Percentiles rank a stretch among this genome's conserved stretches.
These are phyloP conservation scores for Rhododendron molle DNA, from an alignment of 148 eudicot genomes.

Conservation along the genomic window DNA sequence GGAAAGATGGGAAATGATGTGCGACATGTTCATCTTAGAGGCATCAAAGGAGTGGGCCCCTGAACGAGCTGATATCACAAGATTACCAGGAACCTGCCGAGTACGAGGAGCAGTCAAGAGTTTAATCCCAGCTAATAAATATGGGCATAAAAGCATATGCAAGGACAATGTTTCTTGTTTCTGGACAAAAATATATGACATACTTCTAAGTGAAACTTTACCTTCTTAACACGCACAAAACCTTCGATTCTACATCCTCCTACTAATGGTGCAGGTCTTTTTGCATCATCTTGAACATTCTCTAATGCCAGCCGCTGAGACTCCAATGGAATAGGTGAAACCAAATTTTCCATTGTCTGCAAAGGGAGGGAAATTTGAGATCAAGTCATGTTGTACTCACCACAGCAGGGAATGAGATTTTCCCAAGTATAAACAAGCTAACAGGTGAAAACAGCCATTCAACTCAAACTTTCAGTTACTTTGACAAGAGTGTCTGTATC, in stretches of 20 bases:
- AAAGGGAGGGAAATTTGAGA: slow-evolving; percentile 18
- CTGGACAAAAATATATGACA: neutral
- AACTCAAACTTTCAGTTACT: slow-evolving; percentile 31
- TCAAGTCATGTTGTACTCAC: slow-evolving; percentile 1
- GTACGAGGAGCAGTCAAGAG: neutral
- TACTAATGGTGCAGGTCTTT: slow-evolving; percentile 73
- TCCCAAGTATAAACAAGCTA: neutral
- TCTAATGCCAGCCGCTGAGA: slow-evolving; percentile 43
- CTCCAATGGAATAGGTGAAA: slow-evolving; percentile 55
- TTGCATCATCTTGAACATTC: slow-evolving; percentile 35
- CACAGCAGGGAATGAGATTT: neutral
- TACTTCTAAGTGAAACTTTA: slow-evolving; percentile 14
- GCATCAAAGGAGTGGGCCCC: slow-evolving; percentile 96
- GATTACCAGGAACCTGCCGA: slow-evolving; percentile 92
- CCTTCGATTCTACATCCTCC: slow-evolving; percentile 99
- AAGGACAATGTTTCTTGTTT: neutral
- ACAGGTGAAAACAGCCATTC: neutral
- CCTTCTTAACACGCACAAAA: slow-evolving; percentile 95
- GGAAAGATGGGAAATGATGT: slow-evolving; percentile 59
- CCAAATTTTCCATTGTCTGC: slow-evolving; percentile 73
- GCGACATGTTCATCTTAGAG: slow-evolving; percentile 91
- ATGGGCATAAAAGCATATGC: neutral
- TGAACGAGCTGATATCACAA: slow-evolving; percentile 83
- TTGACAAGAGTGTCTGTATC: slow-evolving; percentile 84
- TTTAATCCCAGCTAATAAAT: neutral